Conservation (phyloP, 176 grass and related monocot species). For the Thinopyrum elongatum region DNA sequence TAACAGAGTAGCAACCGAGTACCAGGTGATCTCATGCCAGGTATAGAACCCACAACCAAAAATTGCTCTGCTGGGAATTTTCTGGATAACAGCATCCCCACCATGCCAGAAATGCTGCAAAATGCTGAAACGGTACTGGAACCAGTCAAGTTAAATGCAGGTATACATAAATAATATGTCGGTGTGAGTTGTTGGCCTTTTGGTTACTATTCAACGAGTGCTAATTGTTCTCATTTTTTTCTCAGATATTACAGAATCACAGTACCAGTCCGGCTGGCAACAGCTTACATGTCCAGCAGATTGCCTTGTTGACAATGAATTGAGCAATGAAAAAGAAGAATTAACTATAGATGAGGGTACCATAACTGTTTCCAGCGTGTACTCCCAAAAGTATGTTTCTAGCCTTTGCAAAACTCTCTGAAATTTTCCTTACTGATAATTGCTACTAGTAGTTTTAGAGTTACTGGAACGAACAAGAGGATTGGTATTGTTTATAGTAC, state of each 20-base stretch:
- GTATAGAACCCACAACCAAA: constrained; percentile 32
- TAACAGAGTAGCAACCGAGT: constrained; percentile 54
- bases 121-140: constrained; percentile 52
- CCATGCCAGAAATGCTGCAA: constrained; percentile 40
- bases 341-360: constrained; percentile 74
- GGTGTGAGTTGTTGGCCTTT: constrained; percentile 1
- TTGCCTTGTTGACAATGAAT: constrained; percentile 41
- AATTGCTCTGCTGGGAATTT: constrained; percentile 45
- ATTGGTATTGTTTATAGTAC: background rate
- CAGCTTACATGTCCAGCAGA: constrained; percentile 33
- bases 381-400: constrained; percentile 58
- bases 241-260: constrained; percentile 41
- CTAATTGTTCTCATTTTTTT: constrained; percentile 27
- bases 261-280: constrained; percentile 52
- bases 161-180: constrained; percentile 23
- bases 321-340: constrained; percentile 52
- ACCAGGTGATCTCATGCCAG: constrained; percentile 47
- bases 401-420: background rate
- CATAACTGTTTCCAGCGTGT: constrained; percentile 60
- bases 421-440: constrained; percentile 1
- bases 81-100: constrained; percentile 47
- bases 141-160: constrained; percentile 42
- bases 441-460: background rate
- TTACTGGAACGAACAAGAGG: background rate
- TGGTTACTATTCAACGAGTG: constrained; percentile 15